Percentiles rank a stretch among this genome's conserved stretches.
phyloP scores from a whole-genome alignment of 257 asterid genomes.

The Verbascum thapsus region DNA sequence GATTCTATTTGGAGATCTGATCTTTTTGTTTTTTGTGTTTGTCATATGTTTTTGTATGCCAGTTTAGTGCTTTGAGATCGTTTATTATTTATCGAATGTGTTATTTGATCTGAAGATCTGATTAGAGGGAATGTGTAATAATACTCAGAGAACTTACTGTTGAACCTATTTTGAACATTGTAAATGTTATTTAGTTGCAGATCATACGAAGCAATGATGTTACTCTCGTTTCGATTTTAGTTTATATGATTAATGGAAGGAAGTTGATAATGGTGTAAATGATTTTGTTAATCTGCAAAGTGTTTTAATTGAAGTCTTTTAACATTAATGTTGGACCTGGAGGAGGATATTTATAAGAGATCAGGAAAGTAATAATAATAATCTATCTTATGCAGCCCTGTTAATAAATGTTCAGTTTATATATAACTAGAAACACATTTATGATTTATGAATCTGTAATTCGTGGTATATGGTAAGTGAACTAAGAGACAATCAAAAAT shows the following conservation, averaged over 20 bases:
- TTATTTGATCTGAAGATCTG: conserved; percentile 15
- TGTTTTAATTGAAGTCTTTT: conserved; percentile 9
- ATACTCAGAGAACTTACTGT: not conserved
- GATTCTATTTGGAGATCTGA: conserved; percentile 29
- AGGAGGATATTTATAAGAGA: not conserved
- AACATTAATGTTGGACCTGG: conserved; percentile 12
- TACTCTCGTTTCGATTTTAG: not conserved
- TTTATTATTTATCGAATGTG: conserved; percentile 6
- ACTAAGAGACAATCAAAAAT: too few species aligned
- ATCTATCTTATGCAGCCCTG: not conserved
- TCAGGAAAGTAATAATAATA: not conserved
- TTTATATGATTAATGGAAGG: conserved; percentile 17
- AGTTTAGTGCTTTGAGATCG: conserved; percentile 10
- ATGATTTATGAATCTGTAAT: not conserved
- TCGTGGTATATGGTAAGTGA: not conserved
- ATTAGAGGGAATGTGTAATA: not conserved
- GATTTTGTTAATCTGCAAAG: conserved; percentile 9
- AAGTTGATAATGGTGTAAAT: conserved; percentile 2
- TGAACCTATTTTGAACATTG: not conserved
- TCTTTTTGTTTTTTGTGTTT: conserved; percentile 7
- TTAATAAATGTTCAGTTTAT: not conserved
- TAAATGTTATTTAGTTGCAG: not conserved
- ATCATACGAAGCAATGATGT: not conserved
- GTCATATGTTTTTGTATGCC: not conserved
- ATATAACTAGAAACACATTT: not conserved